Conservation (phyloP, 2,329 filamentous ascomycete genomes). For the Cytospora piceicola region DNA sequence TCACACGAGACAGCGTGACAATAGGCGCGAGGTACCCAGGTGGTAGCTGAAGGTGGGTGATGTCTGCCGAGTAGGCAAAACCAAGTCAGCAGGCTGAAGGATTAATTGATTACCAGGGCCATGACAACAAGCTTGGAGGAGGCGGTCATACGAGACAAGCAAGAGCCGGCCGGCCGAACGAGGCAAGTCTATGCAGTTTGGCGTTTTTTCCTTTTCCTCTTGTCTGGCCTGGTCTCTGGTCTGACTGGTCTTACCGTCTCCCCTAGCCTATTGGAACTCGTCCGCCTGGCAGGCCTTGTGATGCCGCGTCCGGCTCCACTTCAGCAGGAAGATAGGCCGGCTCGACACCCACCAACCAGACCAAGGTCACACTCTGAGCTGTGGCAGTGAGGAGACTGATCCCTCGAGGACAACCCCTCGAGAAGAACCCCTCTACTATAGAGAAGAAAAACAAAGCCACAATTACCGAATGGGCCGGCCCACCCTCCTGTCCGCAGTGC, state of each 20-base stretch:
- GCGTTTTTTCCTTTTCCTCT: neutral
- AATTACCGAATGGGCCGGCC: neutral
- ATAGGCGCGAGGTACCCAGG: neutral
- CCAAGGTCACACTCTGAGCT: neutral
- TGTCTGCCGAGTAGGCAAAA: slow-evolving; percentile 10
- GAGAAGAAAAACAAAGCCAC: neutral
- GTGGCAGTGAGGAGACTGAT: neutral
- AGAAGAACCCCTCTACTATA: neutral
- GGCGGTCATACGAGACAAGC: neutral
- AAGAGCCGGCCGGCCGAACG: slow-evolving; percentile 8
- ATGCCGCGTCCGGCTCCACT: slow-evolving; percentile 1
- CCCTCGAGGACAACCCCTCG: neutral
- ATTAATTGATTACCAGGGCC: neutral
- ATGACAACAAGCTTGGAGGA: slow-evolving; percentile 3
- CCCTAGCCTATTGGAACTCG: neutral
- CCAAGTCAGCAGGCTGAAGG: slow-evolving; percentile 11
- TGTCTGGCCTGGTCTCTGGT: too few species aligned
- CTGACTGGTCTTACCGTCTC: neutral
- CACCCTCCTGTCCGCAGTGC: neutral
- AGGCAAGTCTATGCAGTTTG: slow-evolving; percentile 13
- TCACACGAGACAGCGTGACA: slow-evolving; percentile 3
- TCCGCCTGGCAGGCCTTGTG: neutral
- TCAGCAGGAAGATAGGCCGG: slow-evolving; percentile 7
- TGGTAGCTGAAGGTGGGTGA: neutral
- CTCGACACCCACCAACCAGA: slow-evolving; percentile 13